Percentiles rank a stretch among this genome's conserved stretches.
Conservation (phyloP, 2,329 filamentous ascomycete genomes). For the Colletotrichum sp. region DNA sequence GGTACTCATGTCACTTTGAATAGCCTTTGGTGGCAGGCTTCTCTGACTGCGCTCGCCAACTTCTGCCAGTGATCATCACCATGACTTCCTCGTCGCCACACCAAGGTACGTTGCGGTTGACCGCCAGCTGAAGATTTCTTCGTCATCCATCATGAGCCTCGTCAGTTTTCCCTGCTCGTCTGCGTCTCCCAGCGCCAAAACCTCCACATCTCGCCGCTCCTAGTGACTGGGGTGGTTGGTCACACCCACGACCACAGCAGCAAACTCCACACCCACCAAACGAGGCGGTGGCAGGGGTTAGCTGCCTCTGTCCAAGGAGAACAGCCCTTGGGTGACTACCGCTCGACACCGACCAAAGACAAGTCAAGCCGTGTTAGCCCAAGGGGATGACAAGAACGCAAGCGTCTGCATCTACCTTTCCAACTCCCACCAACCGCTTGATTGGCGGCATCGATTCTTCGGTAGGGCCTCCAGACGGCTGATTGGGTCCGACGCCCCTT, state of each 20-base stretch:
- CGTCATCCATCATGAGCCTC: constrained; percentile 17
- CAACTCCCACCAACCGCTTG: background rate
- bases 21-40: background rate
- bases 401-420: background rate
- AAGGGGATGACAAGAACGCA: constrained; percentile 5
- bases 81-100: background rate
- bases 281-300: constrained; percentile 18
- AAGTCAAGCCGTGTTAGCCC: background rate
- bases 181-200: constrained; percentile 9
- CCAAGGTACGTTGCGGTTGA: background rate
- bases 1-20: background rate
- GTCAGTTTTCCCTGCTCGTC: constrained; percentile 12
- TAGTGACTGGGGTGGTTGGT: constrained; percentile 7
- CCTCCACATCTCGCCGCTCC: constrained; percentile 1
- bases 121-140: constrained; percentile 1
- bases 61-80: background rate
- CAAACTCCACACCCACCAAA: constrained; percentile 17
- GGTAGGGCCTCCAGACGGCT: constrained; percentile 3
- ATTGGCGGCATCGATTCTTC: background rate
- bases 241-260: constrained; percentile 15
- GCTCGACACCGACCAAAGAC: background rate
- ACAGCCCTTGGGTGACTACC: background rate
- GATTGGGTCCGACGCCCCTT: constrained; percentile 15
- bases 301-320: background rate
- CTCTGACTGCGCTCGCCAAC: background rate